Percentiles rank a stretch among this genome's conserved stretches.
Evolutionary conservation across 352 stramenopile species (phyloP).

Genomic region (Globisporangium okanoganense): DNA sequence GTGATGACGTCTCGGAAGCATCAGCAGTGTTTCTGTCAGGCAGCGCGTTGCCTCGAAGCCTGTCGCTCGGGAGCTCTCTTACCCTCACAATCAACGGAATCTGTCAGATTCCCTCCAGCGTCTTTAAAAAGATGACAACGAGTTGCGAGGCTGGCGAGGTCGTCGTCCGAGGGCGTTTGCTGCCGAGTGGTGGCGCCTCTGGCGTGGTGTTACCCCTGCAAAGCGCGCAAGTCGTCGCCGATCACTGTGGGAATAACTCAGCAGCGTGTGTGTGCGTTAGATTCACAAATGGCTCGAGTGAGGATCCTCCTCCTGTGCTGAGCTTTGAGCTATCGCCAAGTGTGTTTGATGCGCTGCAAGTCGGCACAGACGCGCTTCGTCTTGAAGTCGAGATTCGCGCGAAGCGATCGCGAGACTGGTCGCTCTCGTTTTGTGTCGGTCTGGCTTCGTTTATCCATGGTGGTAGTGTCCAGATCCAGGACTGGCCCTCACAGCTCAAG

Average conservation of each 20-base stretch:
- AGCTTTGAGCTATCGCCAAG: slow-evolving; percentile 6
- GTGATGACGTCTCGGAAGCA: background rate
- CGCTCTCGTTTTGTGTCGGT: slow-evolving; percentile 7
- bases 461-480: background rate
- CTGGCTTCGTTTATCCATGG: background rate
- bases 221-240: background rate
- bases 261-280: background rate
- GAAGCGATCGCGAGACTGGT: slow-evolving; percentile 10
- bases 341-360: slow-evolving; percentile 8
- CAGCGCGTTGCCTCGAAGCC: background rate
- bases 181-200: background rate
- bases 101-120: background rate
- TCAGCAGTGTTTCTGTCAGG: background rate
- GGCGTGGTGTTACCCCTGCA: background rate
- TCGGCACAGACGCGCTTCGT: slow-evolving; percentile 2
- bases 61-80: slow-evolving; percentile 7
- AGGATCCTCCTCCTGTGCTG: background rate
- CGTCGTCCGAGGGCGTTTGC: background rate
- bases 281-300: background rate
- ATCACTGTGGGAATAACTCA: background rate
- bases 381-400: slow-evolving; percentile 9
- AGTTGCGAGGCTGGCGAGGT: background rate
- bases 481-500: slow-evolving; percentile 1
- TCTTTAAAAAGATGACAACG: background rate
- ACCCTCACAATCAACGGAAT: slow-evolving; percentile 1